Base-by-base conservation (phyloP, 176 grass and related monocot species). In the Hordeum marinum region DNA sequence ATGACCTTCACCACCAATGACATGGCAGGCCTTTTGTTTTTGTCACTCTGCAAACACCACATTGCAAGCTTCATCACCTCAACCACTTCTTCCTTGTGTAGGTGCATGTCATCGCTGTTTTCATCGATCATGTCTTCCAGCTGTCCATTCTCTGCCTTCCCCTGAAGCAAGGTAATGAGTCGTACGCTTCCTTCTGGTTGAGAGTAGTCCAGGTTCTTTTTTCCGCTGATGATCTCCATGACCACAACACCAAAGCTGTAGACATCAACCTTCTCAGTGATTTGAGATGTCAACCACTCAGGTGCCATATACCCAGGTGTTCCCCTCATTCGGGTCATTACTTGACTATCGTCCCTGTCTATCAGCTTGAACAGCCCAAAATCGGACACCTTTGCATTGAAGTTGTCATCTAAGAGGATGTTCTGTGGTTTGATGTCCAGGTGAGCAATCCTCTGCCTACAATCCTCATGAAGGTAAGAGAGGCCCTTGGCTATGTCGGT, bases 291-390 rank as follows among this genome's bases (percentile, higher is more conserved):
- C 59, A 91, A 79, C 94, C 88, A 91, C 68, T 96, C 89, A 10
- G 94, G 94, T 40, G 91, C 94, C 12, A 96, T 34, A 55, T 96
- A 93, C 20, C 94, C 88, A 29, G 71, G 83, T 17, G 85, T 92
- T 23, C 88, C 83, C 62, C 75, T 77, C 86, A 93, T 83, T 81
- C 84, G 80, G 4, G 74, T 93, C 29, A 89, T 67, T 15, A 93
- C 82, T 7, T 79, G 48, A 11, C 85, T 83, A 24, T 86, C n/a
- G 31, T 91, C 85, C 37, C 91, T 87, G 11, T 86, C 91, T 0
- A 93, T 93, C 46, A 97, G 48, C 64, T 97, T 97, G 21, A 87
- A 50, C 11, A 97, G 24, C 8, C 94, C 94, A 73, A 94, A 97
- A 83, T 94, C 89, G 75, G 91, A 88, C 67, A 94, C 8, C 34